Conservation (phyloP, 1,139 yeast species). For the Magnusiomyces clavatus region DNA sequence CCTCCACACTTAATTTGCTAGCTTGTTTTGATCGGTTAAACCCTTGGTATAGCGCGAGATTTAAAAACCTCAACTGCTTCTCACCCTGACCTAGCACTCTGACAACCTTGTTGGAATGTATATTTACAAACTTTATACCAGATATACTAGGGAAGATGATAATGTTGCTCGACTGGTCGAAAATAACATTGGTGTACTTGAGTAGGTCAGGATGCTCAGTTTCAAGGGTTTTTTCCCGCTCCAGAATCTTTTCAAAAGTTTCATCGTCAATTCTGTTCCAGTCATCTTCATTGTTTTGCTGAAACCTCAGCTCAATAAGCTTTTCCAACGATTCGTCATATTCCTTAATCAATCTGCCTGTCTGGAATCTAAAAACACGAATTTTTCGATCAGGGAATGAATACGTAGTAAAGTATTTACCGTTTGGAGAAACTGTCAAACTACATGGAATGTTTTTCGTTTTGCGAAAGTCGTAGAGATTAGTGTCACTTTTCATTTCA, state of each 20-base stretch:
- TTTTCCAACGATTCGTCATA: slow-evolving; percentile 31
- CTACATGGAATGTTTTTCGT: slow-evolving; percentile 26
- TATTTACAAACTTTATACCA: slow-evolving; percentile 35
- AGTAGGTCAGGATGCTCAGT: slow-evolving; percentile 14
- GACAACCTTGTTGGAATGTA: slow-evolving; percentile 28
- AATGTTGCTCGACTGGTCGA: slow-evolving; percentile 35
- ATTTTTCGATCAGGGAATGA: slow-evolving; percentile 33
- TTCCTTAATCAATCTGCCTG: slow-evolving; percentile 35
- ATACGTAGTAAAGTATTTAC: slow-evolving; percentile 25
- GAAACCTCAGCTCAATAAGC: neutral
- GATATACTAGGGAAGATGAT: slow-evolving; percentile 31
- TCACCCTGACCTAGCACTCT: slow-evolving; percentile 34
- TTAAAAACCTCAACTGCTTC: slow-evolving; percentile 23
- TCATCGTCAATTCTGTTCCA: slow-evolving; percentile 20
- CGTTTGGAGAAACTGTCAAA: slow-evolving; percentile 27
- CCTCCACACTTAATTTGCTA: slow-evolving; percentile 29
- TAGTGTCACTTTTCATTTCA: slow-evolving; percentile 38
- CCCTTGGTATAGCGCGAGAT: slow-evolving; percentile 31
- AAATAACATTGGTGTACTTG: slow-evolving; percentile 22
- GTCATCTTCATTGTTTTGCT: too few relatives aligned
- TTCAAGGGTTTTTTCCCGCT: slow-evolving; percentile 24
- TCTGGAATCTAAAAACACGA: slow-evolving; percentile 30
- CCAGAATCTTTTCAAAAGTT: slow-evolving; percentile 29
- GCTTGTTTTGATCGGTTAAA: slow-evolving; percentile 18
- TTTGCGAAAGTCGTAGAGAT: slow-evolving; percentile 37